Conservation (phyloP, 768 basidiomycete species). For the Hypholoma sublateritium region DNA sequence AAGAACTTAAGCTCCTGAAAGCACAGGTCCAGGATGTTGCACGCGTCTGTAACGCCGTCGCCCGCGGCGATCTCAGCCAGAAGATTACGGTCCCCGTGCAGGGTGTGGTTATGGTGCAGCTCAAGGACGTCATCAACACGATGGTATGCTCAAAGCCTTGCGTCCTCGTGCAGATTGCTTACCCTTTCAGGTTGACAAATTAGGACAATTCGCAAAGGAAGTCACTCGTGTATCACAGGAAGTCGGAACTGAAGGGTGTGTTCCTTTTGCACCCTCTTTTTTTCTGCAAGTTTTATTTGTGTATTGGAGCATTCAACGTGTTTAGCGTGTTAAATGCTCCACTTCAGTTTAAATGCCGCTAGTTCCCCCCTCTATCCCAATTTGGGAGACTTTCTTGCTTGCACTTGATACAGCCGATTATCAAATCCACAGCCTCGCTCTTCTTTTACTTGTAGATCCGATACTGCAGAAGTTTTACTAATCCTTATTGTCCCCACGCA, state of each 20-base stretch:
- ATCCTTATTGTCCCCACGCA: slow-evolving; percentile 25
- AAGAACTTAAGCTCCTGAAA: slow-evolving; percentile 77
- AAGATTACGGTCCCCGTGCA: slow-evolving; percentile 80
- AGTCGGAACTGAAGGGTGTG: slow-evolving; percentile 78
- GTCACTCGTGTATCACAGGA: slow-evolving; percentile 85
- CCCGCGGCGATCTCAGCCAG: slow-evolving; percentile 71
- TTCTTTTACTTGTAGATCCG: not conserved
- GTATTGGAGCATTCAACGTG: not conserved
- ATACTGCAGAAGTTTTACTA: not conserved
- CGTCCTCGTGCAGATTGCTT: not conserved
- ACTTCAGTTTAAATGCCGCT: not conserved
- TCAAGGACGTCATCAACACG: slow-evolving; percentile 76
- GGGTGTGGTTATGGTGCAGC: slow-evolving; percentile 76
- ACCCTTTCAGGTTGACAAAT: slow-evolving; percentile 40
- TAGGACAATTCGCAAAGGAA: slow-evolving; percentile 89
- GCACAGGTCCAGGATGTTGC: slow-evolving; percentile 85
- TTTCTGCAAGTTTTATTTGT: not conserved
- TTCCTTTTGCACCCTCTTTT: slow-evolving; percentile 1
- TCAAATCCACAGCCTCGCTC: no score
- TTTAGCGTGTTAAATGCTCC: not conserved
- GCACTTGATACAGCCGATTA: no score
- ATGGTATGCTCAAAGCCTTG: slow-evolving; percentile 35
- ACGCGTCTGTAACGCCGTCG: slow-evolving; percentile 79
- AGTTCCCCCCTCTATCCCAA: no score
- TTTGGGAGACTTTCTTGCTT: no score